A percentile compares a stretch with the other conserved stretches of the same genome.
These are phyloP conservation scores for Aquilaria yunnanensis DNA, from an alignment of 345 rosid species.

Conservation along the genomic window DNA sequence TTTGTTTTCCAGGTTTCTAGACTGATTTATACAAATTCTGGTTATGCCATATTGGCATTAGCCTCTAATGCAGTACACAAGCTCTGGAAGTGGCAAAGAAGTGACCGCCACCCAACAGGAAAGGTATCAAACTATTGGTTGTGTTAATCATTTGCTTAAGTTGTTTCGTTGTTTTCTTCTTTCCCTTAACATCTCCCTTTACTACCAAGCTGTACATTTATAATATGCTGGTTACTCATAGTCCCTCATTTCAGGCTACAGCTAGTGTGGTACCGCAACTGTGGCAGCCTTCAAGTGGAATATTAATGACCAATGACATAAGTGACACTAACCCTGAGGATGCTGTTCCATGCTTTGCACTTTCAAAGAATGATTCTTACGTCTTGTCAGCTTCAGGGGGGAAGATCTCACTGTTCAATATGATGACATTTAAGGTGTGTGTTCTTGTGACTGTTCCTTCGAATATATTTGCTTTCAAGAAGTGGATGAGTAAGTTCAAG, in stretches of 20 bases:
- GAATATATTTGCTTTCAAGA: background rate
- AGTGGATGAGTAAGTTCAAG: background rate
- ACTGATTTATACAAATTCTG: conserved; percentile 76
- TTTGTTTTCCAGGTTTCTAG: conserved; percentile 51
- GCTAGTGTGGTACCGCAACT: conserved; percentile 53
- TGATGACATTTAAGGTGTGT: conserved; percentile 74
- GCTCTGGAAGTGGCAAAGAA: conserved; percentile 85
- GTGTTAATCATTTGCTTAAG: background rate
- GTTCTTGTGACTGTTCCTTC: conserved; percentile 3
- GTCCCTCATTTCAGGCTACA: conserved; percentile 44
- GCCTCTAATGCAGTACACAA: conserved; percentile 82
- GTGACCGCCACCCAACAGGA: conserved; percentile 37
- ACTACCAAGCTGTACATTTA: background rate
- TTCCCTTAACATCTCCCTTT: background rate
- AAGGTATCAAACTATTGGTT: conserved; percentile 31
- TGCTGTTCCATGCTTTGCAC: conserved; percentile 77
- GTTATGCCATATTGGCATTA: conserved; percentile 68
- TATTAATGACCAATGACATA: conserved; percentile 62
- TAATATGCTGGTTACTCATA: conserved; percentile 9
- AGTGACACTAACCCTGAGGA: conserved; percentile 64
- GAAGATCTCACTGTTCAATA: conserved; percentile 54
- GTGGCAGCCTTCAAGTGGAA: conserved; percentile 74
- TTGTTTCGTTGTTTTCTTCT: background rate
- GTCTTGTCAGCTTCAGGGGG: conserved; percentile 89
- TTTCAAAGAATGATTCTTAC: conserved; percentile 60